Percentiles rank a stretch among this genome's conserved stretches.
Conservation (phyloP, 768 basidiomycete genomes). For the Pleurotus citrinopileatus region DNA sequence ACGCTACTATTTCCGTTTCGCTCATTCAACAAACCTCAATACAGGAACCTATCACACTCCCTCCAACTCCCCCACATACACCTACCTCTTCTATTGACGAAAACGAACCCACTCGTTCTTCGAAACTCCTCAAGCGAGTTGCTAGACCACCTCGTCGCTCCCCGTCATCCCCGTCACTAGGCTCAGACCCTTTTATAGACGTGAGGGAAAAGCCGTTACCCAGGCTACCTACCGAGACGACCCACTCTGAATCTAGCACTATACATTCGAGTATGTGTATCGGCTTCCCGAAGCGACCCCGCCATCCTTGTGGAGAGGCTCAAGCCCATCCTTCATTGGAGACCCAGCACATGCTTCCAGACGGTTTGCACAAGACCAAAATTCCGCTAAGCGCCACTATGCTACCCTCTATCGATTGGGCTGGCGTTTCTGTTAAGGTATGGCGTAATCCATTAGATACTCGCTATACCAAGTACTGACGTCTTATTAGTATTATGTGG, state of each 20-base stretch:
- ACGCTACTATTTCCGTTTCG: slow-evolving; percentile 69
- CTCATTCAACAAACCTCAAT: slow-evolving; percentile 60
- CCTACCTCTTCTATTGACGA: slow-evolving; percentile 46
- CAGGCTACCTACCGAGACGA: slow-evolving; percentile 33
- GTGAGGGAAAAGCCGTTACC: slow-evolving; percentile 40
- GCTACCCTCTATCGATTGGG: slow-evolving; percentile 66
- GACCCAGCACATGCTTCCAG: slow-evolving; percentile 49
- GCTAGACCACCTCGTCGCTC: slow-evolving; percentile 25
- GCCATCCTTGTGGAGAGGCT: slow-evolving; percentile 34
- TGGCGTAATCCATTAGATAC: slow-evolving; percentile 17
- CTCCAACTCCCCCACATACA: slow-evolving; percentile 48
- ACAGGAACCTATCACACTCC: slow-evolving; percentile 36
- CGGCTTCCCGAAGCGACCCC: slow-evolving; percentile 71
- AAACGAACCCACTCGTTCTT: slow-evolving; percentile 19
- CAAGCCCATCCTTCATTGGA: slow-evolving; percentile 44
- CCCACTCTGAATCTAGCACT: slow-evolving; percentile 41
- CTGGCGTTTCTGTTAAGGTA: slow-evolving; percentile 67
- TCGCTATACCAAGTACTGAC: slow-evolving; percentile 9
- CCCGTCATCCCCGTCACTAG: slow-evolving; percentile 15
- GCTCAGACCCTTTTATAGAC: slow-evolving; percentile 14
- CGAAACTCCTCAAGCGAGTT: slow-evolving; percentile 33
- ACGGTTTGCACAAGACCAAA: slow-evolving; percentile 64
- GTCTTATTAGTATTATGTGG: slow-evolving; percentile 61
- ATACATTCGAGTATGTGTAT: slow-evolving; percentile 52
- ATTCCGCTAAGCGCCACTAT: slow-evolving; percentile 54